Conservation (phyloP, 208 protist genomes). For the Crithidia sp. region DNA sequence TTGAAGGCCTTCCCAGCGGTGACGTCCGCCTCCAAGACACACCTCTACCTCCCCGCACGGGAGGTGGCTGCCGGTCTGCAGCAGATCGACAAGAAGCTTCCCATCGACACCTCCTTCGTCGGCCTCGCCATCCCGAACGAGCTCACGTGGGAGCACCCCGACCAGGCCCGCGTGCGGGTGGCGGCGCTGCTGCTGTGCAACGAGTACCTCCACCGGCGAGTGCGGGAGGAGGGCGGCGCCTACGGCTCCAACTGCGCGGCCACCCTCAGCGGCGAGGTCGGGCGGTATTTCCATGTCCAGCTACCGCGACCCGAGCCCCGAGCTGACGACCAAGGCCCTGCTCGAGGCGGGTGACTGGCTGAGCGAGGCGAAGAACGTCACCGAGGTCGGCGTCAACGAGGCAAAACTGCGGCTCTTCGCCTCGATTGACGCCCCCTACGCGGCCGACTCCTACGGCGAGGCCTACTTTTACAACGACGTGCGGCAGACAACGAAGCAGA, state of each 20-base stretch:
- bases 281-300: conserved; percentile 86
- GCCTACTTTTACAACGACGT: conserved; percentile 83
- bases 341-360: conserved; percentile 74
- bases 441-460: conserved; percentile 82
- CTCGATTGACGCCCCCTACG: conserved; percentile 86
- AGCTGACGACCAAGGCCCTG: conserved; percentile 71
- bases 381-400: conserved; percentile 69
- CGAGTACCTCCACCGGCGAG: conserved; percentile 88
- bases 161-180: conserved; percentile 79
- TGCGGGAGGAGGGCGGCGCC: conserved; percentile 92
- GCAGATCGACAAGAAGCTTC: conserved; percentile 52
- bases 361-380: conserved; percentile 60
- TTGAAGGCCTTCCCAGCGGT: conserved; percentile 34
- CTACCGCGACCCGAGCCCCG: conserved; percentile 88
- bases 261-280: conserved; percentile 76
- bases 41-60: conserved; percentile 33
- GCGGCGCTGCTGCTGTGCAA: conserved; percentile 76
- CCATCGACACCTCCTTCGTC: conserved; percentile 88
- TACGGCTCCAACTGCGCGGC: conserved; percentile 78
- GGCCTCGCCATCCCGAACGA: conserved; percentile 67
- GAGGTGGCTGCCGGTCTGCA: conserved; percentile 9
- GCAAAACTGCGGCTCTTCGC: conserved; percentile 90
- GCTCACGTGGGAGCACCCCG: conserved; percentile 61
- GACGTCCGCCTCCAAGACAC: conserved; percentile 21
- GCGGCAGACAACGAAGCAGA: conserved; percentile 68